Evolutionary conservation across 805 yeast genomes (phyloP), one percentile per base, ranked within the genome.

Genomic region (Hanseniaspora singularis): DNA sequence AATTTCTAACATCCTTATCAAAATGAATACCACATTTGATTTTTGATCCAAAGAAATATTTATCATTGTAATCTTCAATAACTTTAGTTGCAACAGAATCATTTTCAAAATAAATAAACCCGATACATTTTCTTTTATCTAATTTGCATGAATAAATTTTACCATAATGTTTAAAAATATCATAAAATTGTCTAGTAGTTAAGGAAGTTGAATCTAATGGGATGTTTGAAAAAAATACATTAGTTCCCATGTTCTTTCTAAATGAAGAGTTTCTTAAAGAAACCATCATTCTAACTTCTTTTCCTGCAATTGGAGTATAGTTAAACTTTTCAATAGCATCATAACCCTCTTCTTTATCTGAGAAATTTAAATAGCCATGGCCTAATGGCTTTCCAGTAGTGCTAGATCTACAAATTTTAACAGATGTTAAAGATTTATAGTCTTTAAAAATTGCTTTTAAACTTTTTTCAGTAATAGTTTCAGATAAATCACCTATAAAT

Each of bases 331-430:
- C 77, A 40, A 74, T 65, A 2, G 84, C 86, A 28, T 49, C 46
- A 32, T 68, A 68, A 0, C 85, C 85, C 45, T 74, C 79, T 9
- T 61, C 55, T 37, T 66, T 65, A 4, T 59, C 62, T 7, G 63
- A 61, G 57, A 79, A 80, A 49, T 81, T 79, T 16, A 81, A 77
- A 57, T 81, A 82, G 0, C 86, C 92, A 60, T 81, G 80, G 2
- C 86, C 81, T 49, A 84, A 63, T 1, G 87, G 74, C 40, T 68
- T 62, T 20, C 72, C 72, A n/a, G 73, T 65, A 27, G 64, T 62
- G 22, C 74, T 70, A 53, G 76, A 74, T 47, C 68, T 63, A 52
- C 86, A 76, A 33, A 82, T 67, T 56, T 79, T 80, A 26, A 77
- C 75, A 3, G 82, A 73, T 12, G 70, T 58, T 14, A 79, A 66